Conservation (phyloP, 768 basidiomycete genomes). For the Lactarius psammicola region DNA sequence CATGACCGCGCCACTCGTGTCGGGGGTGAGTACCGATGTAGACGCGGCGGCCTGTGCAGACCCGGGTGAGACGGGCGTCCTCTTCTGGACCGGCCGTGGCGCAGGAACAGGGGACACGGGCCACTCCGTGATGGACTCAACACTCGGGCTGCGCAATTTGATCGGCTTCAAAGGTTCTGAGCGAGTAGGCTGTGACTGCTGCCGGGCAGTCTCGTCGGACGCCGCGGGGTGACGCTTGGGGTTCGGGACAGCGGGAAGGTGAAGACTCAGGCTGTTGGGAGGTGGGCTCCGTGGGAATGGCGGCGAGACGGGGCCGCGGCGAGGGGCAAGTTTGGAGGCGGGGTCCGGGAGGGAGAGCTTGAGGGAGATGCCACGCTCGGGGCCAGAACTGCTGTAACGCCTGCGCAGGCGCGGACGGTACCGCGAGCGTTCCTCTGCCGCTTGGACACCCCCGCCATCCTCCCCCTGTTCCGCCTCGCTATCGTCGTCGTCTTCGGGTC, state of each 20-base stretch:
- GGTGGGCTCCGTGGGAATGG: neutral
- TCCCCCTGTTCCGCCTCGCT: neutral
- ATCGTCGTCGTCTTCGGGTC: constrained; percentile 6
- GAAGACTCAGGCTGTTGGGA: constrained; percentile 6
- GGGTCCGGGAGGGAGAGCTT: constrained; percentile 3
- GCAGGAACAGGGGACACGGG: neutral
- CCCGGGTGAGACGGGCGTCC: neutral
- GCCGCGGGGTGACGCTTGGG: neutral
- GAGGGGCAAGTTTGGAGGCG: neutral
- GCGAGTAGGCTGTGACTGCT: neutral
- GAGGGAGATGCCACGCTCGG: neutral
- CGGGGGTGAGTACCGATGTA: neutral
- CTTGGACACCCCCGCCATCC: neutral
- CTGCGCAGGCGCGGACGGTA: constrained; percentile 22
- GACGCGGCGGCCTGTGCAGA: neutral
- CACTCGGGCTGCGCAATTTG: neutral
- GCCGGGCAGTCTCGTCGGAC: neutral
- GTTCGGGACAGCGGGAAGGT: neutral
- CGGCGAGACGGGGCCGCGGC: neutral
- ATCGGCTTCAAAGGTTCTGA: neutral
- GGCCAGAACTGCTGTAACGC: neutral
- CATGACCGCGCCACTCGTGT: constrained; percentile 3
- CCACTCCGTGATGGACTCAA: neutral
- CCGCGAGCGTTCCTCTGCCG: constrained; percentile 7
- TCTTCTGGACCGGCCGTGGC: neutral